A percentile compares a stretch with the other conserved stretches of the same genome.
These are phyloP conservation scores for Boeremia exigua DNA, from an alignment of 2,329 filamentous ascomycete species.

Conservation along the genomic window DNA sequence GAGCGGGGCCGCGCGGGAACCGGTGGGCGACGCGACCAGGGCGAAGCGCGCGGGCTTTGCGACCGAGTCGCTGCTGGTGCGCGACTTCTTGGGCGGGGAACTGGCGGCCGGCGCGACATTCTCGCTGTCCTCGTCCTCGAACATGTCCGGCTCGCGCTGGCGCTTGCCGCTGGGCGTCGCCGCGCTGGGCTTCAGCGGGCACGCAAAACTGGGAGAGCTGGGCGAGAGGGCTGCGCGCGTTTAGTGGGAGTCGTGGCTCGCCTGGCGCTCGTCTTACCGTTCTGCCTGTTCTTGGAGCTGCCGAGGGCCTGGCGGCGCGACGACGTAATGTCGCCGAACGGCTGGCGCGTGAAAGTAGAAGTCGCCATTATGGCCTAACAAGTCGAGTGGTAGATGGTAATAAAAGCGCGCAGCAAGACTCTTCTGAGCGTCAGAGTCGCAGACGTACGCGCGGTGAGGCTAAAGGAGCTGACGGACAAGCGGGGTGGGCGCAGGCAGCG, in stretches of 20 bases:
- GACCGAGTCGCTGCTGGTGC: conserved; percentile 47
- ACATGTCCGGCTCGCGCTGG: conserved; percentile 49
- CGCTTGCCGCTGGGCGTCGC: conserved; percentile 53
- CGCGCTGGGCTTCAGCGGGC: conserved; percentile 38
- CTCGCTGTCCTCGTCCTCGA: conserved; percentile 60
- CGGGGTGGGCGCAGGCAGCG: too few relatives aligned
- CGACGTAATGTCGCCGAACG: conserved; percentile 75
- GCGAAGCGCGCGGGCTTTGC: conserved; percentile 52
- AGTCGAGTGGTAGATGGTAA: too few relatives aligned
- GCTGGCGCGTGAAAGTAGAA: conserved; percentile 64
- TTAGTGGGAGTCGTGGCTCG: conserved; percentile 22
- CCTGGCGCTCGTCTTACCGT: conserved; percentile 49
- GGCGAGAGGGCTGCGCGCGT: conserved; percentile 37
- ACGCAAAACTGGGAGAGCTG: conserved; percentile 37
- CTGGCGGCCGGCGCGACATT: conserved; percentile 63
- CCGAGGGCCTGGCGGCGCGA: conserved; percentile 73
- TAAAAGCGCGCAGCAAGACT: background rate
- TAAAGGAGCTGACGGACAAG: too few relatives aligned
- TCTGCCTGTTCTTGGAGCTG: conserved; percentile 78
- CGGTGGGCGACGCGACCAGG: conserved; percentile 39
- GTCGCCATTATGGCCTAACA: conserved; percentile 47
- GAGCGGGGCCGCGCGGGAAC: conserved; percentile 27
- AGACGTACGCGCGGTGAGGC: background rate
- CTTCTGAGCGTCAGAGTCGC: background rate
- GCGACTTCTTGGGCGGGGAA: conserved; percentile 61